Percentiles rank a stretch among this genome's conserved stretches.
phyloP scores from a whole-genome alignment of 2,329 filamentous ascomycete genomes.

The Colletotrichum melonis region DNA sequence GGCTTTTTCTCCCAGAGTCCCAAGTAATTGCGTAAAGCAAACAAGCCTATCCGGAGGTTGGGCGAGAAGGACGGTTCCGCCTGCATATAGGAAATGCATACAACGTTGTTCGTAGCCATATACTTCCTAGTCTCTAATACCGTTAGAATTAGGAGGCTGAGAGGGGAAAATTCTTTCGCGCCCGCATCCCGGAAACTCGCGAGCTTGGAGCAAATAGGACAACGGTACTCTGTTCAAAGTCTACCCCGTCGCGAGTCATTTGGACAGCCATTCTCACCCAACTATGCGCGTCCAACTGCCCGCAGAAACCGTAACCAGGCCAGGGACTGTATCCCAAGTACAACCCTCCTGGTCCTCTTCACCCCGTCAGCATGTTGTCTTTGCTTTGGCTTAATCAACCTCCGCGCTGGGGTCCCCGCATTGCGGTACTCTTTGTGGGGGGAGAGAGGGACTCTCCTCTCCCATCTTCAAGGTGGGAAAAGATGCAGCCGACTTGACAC shows the following conservation, averaged over 20 bases:
- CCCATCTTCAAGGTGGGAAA: constrained; percentile 2
- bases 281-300: constrained; percentile 25
- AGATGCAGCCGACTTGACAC: constrained; percentile 25
- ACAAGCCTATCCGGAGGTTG: background rate
- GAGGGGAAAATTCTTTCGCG: background rate
- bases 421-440: constrained; percentile 7
- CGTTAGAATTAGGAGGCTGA: background rate
- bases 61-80: too few species aligned
- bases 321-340: background rate
- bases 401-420: constrained; percentile 34
- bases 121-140: background rate
- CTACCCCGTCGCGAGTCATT: constrained; percentile 19
- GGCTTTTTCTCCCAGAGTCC: background rate
- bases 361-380: background rate
- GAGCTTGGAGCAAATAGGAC: background rate
- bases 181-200: constrained; percentile 6
- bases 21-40: constrained; percentile 1
- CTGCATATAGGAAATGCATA: background rate
- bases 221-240: background rate
- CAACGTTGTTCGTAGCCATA: background rate
- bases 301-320: background rate
- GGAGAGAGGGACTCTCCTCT: background rate
- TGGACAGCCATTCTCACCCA: background rate
- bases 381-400: constrained; percentile 7
- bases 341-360: background rate